Evolutionary conservation across 441 rosid genomes (phyloP).

Genomic region (Adansonia rubrostipa): DNA sequence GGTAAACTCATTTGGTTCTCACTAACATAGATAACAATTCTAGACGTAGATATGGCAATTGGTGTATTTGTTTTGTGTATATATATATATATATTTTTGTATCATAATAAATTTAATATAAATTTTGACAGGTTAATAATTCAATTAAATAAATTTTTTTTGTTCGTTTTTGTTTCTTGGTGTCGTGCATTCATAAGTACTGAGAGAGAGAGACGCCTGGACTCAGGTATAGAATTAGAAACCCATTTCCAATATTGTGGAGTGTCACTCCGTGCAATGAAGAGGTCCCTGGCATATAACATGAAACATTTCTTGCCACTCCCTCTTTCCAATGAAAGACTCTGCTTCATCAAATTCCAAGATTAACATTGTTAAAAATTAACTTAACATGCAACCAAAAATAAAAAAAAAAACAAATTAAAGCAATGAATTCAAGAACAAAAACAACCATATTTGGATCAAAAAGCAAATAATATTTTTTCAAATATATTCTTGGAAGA

Average conservation of each 20-base stretch:
- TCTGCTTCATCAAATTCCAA: constrained; percentile 36
- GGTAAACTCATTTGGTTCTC: too few species aligned
- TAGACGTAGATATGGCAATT: too few species aligned
- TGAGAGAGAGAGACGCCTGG: too few species aligned
- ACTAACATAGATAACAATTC: too few species aligned
- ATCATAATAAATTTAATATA: too few species aligned
- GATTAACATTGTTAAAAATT: not conserved
- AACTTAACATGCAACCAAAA: too few species aligned
- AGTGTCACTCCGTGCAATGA: constrained; percentile 27
- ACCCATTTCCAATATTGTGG: too few species aligned
- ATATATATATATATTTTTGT: too few species aligned
- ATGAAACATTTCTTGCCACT: constrained; percentile 61
- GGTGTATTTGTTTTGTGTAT: too few species aligned
- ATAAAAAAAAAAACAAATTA: too few species aligned
- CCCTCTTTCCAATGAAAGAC: constrained; percentile 59
- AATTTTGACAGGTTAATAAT: not conserved
- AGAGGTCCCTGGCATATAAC: constrained; percentile 63
- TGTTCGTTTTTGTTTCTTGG: too few species aligned
- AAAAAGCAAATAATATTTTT: not conserved
- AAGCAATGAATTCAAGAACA: not conserved
- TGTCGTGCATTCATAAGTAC: not conserved
- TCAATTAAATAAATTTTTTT: not conserved
- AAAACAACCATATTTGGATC: not conserved
- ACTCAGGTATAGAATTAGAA: too few species aligned
- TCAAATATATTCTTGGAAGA: not conserved